Conservation (phyloP, 305 asterid genomes). For the Rubia tinctorum region DNA sequence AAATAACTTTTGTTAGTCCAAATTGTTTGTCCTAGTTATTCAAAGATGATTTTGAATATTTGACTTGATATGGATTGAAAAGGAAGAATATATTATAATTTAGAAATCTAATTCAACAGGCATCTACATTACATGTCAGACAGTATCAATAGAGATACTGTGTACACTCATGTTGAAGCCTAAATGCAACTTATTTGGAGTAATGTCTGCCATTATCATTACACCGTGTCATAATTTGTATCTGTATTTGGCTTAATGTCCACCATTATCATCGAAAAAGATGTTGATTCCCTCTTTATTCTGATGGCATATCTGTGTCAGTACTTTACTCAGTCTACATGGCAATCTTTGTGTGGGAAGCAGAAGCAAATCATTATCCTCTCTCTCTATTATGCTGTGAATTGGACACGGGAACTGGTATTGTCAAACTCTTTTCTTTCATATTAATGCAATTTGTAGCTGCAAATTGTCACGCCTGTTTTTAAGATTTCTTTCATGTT, state of each 20-base stretch:
- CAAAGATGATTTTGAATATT: not conserved
- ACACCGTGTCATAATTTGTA: not conserved
- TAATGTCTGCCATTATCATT: not conserved
- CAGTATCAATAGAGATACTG: not conserved
- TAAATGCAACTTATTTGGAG: not conserved
- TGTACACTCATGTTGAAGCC: not conserved
- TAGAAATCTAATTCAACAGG: constrained; percentile 1
- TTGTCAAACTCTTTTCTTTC: constrained; percentile 14
- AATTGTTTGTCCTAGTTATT: not conserved
- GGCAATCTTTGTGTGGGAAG: constrained; percentile 65
- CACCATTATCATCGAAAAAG: not conserved
- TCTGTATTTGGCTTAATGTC: constrained; percentile 1
- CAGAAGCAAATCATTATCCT: constrained; percentile 64
- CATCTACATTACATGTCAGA: not conserved
- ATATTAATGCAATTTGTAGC: not conserved
- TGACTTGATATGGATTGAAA: not conserved
- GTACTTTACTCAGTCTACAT: constrained; percentile 48
- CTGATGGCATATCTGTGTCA: constrained; percentile 33
- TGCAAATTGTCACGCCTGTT: constrained; percentile 4
- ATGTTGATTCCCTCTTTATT: constrained; percentile 29
- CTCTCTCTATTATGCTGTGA: constrained; percentile 78
- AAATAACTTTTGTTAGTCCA: not conserved
- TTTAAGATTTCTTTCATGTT: constrained; percentile 27
- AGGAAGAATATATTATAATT: not conserved
- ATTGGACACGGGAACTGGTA: constrained; percentile 92